These are phyloP conservation scores for Yamadazyma buinensis DNA, from an alignment of 1,139 yeast genomes.

Conservation along the genomic window DNA sequence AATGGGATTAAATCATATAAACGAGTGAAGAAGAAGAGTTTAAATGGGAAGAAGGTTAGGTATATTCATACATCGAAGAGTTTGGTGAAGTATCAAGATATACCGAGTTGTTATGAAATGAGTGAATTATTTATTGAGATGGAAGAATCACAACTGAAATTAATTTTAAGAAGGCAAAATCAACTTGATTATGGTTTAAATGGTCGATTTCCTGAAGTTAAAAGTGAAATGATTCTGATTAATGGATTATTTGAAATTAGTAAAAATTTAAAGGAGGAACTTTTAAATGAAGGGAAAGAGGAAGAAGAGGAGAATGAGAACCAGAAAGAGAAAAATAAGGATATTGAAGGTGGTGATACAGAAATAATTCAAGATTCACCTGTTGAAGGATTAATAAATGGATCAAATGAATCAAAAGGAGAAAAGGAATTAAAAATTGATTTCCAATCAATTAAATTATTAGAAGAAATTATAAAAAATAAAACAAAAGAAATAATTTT, in stretches of 20 bases:
- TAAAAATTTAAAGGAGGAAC: too few species aligned
- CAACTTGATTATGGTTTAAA: conserved; percentile 8
- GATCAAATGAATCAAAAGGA: too few species aligned
- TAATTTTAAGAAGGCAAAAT: conserved; percentile 18
- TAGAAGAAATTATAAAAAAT: conserved; percentile 1
- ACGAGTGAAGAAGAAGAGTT: conserved; percentile 2
- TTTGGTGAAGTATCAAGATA: conserved; percentile 32
- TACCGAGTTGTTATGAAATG: conserved; percentile 57
- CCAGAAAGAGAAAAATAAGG: too few species aligned
- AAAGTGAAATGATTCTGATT: conserved; percentile 1
- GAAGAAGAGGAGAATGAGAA: too few species aligned
- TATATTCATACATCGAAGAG: conserved; percentile 9
- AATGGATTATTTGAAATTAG: too few species aligned
- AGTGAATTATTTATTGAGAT: conserved; percentile 40
- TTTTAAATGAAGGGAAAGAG: too few species aligned
- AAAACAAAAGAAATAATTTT: conserved; percentile 2
- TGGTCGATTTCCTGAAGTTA: conserved; percentile 11
- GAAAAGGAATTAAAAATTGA: neutral
- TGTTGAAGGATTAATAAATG: too few species aligned
- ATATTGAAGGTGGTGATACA: too few species aligned
- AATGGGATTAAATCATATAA: conserved; percentile 21
- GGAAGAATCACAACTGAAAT: conserved; percentile 44
- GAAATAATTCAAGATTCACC: too few species aligned
- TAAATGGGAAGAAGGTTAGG: neutral
- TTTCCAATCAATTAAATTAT: neutral